Evolutionary conservation across 2,329 filamentous ascomycete species (phyloP), one percentile per base, ranked within the genome.

Genomic region (Diaporthe sp.): DNA sequence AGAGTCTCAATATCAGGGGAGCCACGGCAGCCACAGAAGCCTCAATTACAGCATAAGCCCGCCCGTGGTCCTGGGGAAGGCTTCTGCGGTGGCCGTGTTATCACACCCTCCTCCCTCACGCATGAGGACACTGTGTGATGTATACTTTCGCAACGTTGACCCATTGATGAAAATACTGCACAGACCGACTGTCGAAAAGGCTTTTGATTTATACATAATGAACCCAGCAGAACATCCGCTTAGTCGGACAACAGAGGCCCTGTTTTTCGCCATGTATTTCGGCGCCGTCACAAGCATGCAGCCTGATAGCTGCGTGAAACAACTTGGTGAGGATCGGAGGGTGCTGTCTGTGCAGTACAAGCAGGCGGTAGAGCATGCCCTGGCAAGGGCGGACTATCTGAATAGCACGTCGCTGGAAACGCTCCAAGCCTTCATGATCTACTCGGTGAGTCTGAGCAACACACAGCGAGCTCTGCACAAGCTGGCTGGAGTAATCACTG

Each of bases 101-200:
- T 37, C 69, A 49, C 86, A 87, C 51, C 86, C 86, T 34, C 75
- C 82, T 2, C 81, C 82, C 2, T 80, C 84, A 28, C 83, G 84
- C 59, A 84, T 87, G 69, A 79, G 81, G 31, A 82, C 80, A 39
- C 80, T 88, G 19, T 82, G 83, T 70, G 73, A 79, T 1, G 80
- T 81, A 15, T 88, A 83, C 77, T 84, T 83, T 70, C 79, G 79
- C 44, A 87, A 85, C 39, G 84, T 87, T 25, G 86, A 88, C 57
- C 82, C 85, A 67, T 80, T 86, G 46, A 79, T 88, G 75, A 88
- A 88, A 78, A 82, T 88, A 44, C 76, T 88, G 6, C 86, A 88
- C 76, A 81, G 83, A n/a, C 86, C 86, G 4, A 86, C 85, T 1
- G 78, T 85, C 34, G 77, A 78, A 19, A 79, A 78, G 1, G 77